phyloP scores from a whole-genome alignment of 495 filamentous ascomycete species.

The Aspergillus sparsus region DNA sequence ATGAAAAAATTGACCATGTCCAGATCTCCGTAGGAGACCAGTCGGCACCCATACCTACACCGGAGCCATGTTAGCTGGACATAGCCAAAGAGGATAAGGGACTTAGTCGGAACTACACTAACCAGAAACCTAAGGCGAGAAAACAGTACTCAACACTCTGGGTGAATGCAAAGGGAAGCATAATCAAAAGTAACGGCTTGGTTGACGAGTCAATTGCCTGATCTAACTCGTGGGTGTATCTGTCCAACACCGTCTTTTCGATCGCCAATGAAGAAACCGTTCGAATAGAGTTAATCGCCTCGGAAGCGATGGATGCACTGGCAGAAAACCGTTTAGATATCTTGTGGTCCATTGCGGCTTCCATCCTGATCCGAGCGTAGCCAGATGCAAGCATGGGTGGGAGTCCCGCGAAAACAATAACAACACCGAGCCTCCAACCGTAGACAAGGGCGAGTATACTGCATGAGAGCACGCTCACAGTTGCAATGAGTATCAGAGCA shows the following conservation, averaged over 20 bases:
- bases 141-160: conserved; percentile 44
- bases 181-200: conserved; percentile 49
- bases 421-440: conserved; percentile 60
- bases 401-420: conserved; percentile 50
- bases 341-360: conserved; percentile 12
- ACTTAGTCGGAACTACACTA: conserved; percentile 18
- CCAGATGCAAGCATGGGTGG: conserved; percentile 54
- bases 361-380: conserved; percentile 39
- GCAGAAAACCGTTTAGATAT: conserved; percentile 47
- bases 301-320: conserved; percentile 55
- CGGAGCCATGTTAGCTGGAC: conserved; percentile 23
- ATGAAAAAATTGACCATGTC: conserved; percentile 51
- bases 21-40: conserved; percentile 43
- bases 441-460: conserved; percentile 35
- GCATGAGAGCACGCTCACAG: too few species aligned
- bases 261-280: conserved; percentile 57
- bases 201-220: conserved; percentile 47
- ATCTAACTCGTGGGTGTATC: conserved; percentile 45
- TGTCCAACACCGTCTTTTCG: conserved; percentile 45
- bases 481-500: too few species aligned
- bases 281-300: conserved; percentile 55
- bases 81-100: background rate
- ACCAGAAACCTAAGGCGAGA: conserved; percentile 59
- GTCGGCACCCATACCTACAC: conserved; percentile 30
- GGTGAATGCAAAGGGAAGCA: conserved; percentile 42